Evolutionary conservation across 1,284 basidiomycete genomes (phyloP).

Genomic region (Ganoderma resinaceum): DNA sequence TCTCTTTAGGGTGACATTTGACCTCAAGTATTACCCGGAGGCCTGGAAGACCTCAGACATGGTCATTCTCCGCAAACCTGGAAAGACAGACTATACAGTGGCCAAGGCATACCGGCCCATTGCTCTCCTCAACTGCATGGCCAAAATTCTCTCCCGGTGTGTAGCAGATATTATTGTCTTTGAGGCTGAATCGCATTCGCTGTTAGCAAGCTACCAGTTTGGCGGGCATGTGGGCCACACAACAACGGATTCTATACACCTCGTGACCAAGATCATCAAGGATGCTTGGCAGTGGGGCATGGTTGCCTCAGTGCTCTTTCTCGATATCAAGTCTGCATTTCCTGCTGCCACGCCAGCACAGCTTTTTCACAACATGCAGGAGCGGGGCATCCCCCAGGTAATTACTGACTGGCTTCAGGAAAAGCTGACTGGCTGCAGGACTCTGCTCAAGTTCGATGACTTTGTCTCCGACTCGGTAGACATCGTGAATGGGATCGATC

Average conservation of each 20-base stretch:
- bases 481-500: conserved; percentile 41
- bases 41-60: conserved; percentile 43
- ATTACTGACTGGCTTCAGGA: conserved; percentile 33
- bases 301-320: conserved; percentile 43
- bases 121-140: conserved; percentile 44
- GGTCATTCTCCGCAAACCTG: conserved; percentile 48
- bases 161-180: conserved; percentile 34
- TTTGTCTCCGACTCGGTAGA: conserved; percentile 32
- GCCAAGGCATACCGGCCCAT: conserved; percentile 50
- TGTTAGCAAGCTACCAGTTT: conserved; percentile 41
- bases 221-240: conserved; percentile 44
- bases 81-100: conserved; percentile 42
- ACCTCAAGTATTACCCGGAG: conserved; percentile 38
- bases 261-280: conserved; percentile 39
- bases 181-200: conserved; percentile 31
- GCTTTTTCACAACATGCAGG: conserved; percentile 43
- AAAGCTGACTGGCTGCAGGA: conserved; percentile 34
- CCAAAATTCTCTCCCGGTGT: conserved; percentile 42
- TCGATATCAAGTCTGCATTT: conserved; percentile 50
- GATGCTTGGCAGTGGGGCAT: conserved; percentile 42
- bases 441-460: conserved; percentile 40
- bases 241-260: conserved; percentile 47
- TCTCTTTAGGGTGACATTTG: conserved; percentile 41
- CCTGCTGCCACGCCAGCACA: conserved; percentile 39
- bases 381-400: conserved; percentile 36